A percentile compares a stretch with the other conserved stretches of the same genome.
Evolutionary conservation across 2,329 filamentous ascomycete genomes (phyloP).

Genomic region (Aspergillus versicolor): DNA sequence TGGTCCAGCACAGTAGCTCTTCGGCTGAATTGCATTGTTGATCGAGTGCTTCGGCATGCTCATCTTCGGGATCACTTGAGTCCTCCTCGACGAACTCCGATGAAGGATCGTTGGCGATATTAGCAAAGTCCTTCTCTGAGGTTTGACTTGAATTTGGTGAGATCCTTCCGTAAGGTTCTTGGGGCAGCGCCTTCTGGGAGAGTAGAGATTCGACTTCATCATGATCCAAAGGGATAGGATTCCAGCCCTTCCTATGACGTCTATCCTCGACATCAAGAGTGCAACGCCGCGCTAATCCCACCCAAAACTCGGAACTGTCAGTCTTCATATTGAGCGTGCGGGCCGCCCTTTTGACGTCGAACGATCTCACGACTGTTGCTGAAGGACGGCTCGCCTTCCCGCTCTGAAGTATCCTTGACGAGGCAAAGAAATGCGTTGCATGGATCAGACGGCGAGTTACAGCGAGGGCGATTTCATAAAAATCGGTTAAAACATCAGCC

Average conservation of each 20-base stretch:
- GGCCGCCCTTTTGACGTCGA: constrained; percentile 57
- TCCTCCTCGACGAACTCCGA: constrained; percentile 8
- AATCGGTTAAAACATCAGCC: constrained; percentile 72
- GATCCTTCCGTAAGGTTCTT: constrained; percentile 13
- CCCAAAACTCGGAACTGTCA: constrained; percentile 52
- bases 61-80: constrained; percentile 37
- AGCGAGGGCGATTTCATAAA: constrained; percentile 66
- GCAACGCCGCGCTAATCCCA: constrained; percentile 52
- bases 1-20: constrained; percentile 46
- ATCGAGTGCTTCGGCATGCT: constrained; percentile 51
- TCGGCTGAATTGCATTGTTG: constrained; percentile 43
- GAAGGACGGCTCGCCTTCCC: constrained; percentile 30
- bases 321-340: constrained; percentile 53
- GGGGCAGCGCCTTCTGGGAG: constrained; percentile 13
- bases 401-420: constrained; percentile 62
- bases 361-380: constrained; percentile 37
- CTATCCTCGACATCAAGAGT: constrained; percentile 51
- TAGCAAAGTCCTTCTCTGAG: background rate
- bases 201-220: constrained; percentile 46
- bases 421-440: constrained; percentile 67
- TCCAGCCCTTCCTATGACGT: constrained; percentile 31
- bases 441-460: constrained; percentile 70
- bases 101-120: background rate
- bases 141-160: background rate
- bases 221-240: constrained; percentile 33